Percentiles rank a stretch among this genome's conserved stretches.
These are phyloP conservation scores for Erysiphe neolycopersici DNA, from an alignment of 2,329 filamentous ascomycete genomes.

Conservation along the genomic window DNA sequence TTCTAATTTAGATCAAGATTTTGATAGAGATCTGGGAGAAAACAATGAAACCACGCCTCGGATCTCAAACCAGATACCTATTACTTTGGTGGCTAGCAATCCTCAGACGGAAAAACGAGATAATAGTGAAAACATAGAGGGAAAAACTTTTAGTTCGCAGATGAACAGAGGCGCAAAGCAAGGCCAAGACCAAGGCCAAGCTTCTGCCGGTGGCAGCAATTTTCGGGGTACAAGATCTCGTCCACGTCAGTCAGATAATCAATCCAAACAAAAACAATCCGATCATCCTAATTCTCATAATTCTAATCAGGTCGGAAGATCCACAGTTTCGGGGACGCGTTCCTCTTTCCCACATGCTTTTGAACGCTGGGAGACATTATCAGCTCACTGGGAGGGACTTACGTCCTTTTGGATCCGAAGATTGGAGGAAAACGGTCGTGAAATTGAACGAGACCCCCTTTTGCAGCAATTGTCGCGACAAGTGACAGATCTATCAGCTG, in stretches of 20 bases:
- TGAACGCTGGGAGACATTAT: constrained; percentile 88
- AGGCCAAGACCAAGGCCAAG: constrained; percentile 7
- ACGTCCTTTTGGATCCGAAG: constrained; percentile 94
- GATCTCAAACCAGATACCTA: constrained; percentile 5
- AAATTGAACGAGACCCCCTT: constrained; percentile 57
- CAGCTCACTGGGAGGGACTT: constrained; percentile 91
- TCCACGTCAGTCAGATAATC: not conserved
- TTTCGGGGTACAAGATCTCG: constrained; percentile 4
- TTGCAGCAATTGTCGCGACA: constrained; percentile 76
- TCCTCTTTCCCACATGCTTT: constrained; percentile 88
- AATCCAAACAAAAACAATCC: not conserved
- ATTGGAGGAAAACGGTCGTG: constrained; percentile 65
- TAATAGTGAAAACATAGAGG: constrained; percentile 8
- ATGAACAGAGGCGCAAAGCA: constrained; percentile 9
- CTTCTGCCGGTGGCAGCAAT: constrained; percentile 5
- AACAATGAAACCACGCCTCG: not conserved
- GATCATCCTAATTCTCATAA: not conserved
- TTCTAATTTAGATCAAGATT: constrained; percentile 24
- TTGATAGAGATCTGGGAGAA: constrained; percentile 7
- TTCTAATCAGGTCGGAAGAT: not conserved
- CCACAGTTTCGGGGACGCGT: constrained; percentile 14
- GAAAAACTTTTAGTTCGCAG: not conserved
- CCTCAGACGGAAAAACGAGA: constrained; percentile 7
- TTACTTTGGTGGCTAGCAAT: constrained; percentile 3
- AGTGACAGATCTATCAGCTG: constrained; percentile 89